phyloP scores from a whole-genome alignment of 2,329 filamentous ascomycete genomes.

The Alternaria angustiovoidea region DNA sequence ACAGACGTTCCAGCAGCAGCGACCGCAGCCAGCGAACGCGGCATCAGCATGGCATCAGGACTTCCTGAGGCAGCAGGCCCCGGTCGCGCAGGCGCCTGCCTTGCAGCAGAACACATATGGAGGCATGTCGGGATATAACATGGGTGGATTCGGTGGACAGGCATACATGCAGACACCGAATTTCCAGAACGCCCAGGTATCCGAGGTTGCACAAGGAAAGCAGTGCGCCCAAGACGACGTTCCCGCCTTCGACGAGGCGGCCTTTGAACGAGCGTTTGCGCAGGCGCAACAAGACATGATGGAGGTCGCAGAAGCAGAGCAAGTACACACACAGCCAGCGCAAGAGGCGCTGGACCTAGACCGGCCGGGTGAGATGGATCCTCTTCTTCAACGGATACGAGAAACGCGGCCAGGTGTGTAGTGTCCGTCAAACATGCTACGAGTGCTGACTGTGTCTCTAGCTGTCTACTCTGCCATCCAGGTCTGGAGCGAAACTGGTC shows the following conservation, averaged over 20 bases:
- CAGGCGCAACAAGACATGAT: constrained; percentile 54
- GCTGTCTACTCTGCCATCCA: constrained; percentile 46
- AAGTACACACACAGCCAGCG: constrained; percentile 22
- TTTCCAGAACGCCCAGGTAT: constrained; percentile 31
- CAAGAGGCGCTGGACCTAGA: constrained; percentile 27
- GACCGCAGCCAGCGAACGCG: constrained; percentile 42
- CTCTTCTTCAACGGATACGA: constrained; percentile 42
- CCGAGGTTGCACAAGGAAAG: constrained; percentile 44
- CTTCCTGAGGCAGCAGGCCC: constrained; percentile 58
- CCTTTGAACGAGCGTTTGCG: constrained; percentile 64
- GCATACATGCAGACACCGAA: constrained; percentile 35
- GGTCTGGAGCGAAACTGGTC: constrained; percentile 44
- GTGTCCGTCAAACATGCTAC: constrained; percentile 18
- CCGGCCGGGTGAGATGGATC: constrained; percentile 40
- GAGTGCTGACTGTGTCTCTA: constrained; percentile 27
- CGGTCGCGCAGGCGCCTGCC: constrained; percentile 40
- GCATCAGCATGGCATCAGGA: constrained; percentile 67
- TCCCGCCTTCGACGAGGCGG: constrained; percentile 62
- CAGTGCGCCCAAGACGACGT: constrained; percentile 46
- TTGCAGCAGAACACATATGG: constrained; percentile 39
- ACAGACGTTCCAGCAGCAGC: constrained; percentile 59
- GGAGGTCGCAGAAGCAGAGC: constrained; percentile 29
- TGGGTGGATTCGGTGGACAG: constrained; percentile 37
- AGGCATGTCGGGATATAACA: constrained; percentile 38
- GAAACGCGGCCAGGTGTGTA: constrained; percentile 47